Evolutionary conservation across 176 grass and related monocot genomes (phyloP).

Genomic region (Musa troglodytarum): DNA sequence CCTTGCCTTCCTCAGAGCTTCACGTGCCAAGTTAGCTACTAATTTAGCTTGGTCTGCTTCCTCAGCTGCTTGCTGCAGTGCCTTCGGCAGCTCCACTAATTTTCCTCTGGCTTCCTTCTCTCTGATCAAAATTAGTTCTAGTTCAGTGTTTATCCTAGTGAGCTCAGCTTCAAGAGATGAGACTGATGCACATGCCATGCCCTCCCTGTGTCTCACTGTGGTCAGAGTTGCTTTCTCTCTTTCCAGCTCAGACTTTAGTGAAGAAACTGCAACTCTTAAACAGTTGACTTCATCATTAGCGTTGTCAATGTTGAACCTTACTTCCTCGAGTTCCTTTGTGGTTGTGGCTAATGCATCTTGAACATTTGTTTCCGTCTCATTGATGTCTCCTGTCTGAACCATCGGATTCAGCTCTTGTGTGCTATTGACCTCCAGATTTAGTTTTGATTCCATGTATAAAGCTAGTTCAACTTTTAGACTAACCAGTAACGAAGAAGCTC

Average conservation of each 20-base stretch:
- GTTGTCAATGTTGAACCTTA: not conserved
- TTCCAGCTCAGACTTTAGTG: conserved; percentile 11
- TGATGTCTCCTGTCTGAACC: not conserved
- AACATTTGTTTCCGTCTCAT: not conserved
- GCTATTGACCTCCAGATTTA: not conserved
- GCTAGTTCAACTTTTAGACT: conserved; percentile 37
- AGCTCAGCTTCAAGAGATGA: conserved; percentile 11
- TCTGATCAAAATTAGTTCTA: conserved; percentile 3
- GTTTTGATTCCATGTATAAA: conserved; percentile 29
- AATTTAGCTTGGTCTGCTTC: conserved; percentile 18
- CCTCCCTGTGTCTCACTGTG: conserved; percentile 2
- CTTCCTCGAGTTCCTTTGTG: conserved; percentile 12
- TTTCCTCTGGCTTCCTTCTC: conserved; percentile 3
- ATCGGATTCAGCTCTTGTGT: not conserved
- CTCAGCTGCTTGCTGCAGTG: conserved; percentile 6
- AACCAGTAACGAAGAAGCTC: conserved; percentile 32
- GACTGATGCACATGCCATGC: not conserved
- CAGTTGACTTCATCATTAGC: conserved; percentile 9
- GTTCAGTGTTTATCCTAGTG: conserved; percentile 1
- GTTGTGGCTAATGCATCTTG: conserved; percentile 9
- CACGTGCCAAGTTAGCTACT: not conserved
- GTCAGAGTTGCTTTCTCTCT: not conserved
- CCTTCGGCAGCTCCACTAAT: not conserved
- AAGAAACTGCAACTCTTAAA: conserved; percentile 2
- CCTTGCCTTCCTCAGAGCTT: conserved; percentile 10